These are phyloP conservation scores for Hirschioporus abietinus DNA, from an alignment of 768 basidiomycete genomes.

Conservation along the genomic window DNA sequence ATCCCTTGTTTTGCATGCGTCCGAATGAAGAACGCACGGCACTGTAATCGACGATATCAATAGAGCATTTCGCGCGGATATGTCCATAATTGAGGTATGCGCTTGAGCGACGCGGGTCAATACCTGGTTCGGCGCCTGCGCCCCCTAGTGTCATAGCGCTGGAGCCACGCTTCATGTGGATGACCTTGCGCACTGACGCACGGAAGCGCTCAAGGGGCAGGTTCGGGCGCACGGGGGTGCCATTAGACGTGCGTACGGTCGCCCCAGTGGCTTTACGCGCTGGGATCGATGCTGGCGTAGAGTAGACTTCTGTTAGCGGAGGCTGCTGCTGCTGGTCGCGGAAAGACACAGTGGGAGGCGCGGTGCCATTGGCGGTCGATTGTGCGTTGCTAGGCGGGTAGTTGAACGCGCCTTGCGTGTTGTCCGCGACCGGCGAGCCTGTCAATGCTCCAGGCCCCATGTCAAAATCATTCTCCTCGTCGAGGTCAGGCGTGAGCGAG, in stretches of 20 bases:
- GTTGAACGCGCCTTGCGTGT: neutral
- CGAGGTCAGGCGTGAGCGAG: slow-evolving; percentile 60
- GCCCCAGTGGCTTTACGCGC: neutral
- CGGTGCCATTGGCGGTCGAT: neutral
- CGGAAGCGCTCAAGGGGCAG: slow-evolving; percentile 40
- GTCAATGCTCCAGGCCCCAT: slow-evolving; percentile 18
- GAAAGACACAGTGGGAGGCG: neutral
- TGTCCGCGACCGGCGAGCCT: neutral
- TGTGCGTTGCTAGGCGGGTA: neutral
- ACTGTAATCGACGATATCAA: slow-evolving; percentile 66
- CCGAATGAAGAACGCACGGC: slow-evolving; percentile 46
- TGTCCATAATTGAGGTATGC: slow-evolving; percentile 52
- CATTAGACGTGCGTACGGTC: neutral
- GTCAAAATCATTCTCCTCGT: slow-evolving; percentile 30
- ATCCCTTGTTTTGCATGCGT: slow-evolving; percentile 55
- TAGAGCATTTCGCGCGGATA: slow-evolving; percentile 55
- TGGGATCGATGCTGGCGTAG: too few species aligned
- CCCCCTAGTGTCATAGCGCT: slow-evolving; percentile 27
- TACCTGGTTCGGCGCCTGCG: slow-evolving; percentile 65
- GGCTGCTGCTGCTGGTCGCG: neutral
- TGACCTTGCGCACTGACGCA: slow-evolving; percentile 52
- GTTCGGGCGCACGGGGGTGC: neutral
- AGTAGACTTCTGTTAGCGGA: neutral
- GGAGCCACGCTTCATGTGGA: slow-evolving; percentile 54
- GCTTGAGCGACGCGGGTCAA: slow-evolving; percentile 58